phyloP scores from a whole-genome alignment of 805 yeast genomes.

The Danielia oregonensis region DNA sequence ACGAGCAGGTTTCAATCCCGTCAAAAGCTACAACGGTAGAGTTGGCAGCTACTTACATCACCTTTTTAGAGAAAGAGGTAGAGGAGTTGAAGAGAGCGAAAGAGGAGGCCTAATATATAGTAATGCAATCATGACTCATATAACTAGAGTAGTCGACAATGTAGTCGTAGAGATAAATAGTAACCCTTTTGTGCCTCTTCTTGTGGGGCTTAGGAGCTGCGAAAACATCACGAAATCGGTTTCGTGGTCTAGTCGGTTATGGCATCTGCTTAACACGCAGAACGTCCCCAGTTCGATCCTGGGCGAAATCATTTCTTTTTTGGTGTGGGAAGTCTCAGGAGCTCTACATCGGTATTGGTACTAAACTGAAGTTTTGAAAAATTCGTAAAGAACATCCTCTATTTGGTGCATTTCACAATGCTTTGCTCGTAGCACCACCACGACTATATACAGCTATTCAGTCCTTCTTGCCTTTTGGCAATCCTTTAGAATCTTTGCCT shows the following conservation, averaged over 20 bases:
- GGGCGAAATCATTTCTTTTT: slow-evolving; percentile 80
- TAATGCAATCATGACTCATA: too few species aligned
- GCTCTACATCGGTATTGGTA: too few species aligned
- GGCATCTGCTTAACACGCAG: slow-evolving; percentile 99
- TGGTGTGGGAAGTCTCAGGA: too few species aligned
- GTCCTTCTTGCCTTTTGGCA: slow-evolving; percentile 14
- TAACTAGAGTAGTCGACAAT: slow-evolving; percentile 1
- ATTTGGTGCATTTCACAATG: too few species aligned
- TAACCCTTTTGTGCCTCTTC: too few species aligned
- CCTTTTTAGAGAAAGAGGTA: slow-evolving; percentile 28
- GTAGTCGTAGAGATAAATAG: not conserved
- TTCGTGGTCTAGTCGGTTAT: slow-evolving; percentile 98
- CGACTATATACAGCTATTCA: too few species aligned
- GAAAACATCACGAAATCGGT: slow-evolving; percentile 5
- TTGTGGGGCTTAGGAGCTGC: too few species aligned
- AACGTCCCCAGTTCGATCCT: slow-evolving; percentile 99
- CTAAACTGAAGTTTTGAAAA: too few species aligned
- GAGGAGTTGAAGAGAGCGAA: slow-evolving; percentile 12
- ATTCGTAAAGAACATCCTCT: too few species aligned
- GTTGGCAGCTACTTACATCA: slow-evolving; percentile 71
- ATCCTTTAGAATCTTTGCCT: slow-evolving; percentile 6
- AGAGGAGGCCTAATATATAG: too few species aligned
- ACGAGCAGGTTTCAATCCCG: slow-evolving; percentile 59
- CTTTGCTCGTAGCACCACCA: too few species aligned
- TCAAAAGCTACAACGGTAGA: slow-evolving; percentile 96